Evolutionary conservation across 176 grass and related monocot genomes (phyloP).

Genomic region (Alopecurus myosuroides): DNA sequence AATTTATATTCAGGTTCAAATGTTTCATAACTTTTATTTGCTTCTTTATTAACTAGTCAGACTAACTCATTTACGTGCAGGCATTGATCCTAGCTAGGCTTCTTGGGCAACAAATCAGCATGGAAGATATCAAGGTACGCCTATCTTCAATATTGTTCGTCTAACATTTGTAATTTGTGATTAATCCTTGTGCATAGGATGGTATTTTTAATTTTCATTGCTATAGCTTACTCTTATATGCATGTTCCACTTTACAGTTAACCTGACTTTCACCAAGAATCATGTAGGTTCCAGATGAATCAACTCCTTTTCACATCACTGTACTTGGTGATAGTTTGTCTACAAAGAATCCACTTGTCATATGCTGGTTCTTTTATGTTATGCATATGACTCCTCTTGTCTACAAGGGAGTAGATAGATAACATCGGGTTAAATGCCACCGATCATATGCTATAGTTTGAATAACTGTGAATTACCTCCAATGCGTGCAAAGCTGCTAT

Average conservation of each 20-base stretch:
- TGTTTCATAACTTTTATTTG: not conserved
- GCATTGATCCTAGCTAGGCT: slow-evolving; percentile 87
- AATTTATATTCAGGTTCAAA: not conserved
- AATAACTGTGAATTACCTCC: not conserved
- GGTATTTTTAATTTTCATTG: slow-evolving; percentile 9
- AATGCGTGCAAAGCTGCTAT: not conserved
- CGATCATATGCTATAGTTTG: not conserved
- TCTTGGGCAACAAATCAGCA: slow-evolving; percentile 56
- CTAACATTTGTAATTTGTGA: not conserved
- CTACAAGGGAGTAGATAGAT: not conserved
- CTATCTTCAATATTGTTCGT: not conserved
- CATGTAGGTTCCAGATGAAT: not conserved
- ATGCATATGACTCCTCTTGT: not conserved
- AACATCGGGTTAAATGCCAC: not conserved
- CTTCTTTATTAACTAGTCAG: not conserved
- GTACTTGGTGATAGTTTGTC: not conserved
- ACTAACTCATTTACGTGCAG: slow-evolving; percentile 41
- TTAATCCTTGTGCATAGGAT: not conserved
- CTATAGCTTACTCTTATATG: not conserved
- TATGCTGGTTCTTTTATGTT: not conserved
- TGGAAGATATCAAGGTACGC: slow-evolving; percentile 79
- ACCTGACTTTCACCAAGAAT: not conserved
- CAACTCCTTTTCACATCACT: slow-evolving; percentile 1
- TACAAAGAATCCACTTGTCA: not conserved
- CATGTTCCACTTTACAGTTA: not conserved